Evolutionary conservation across 441 rosid genomes (phyloP).

Genomic region (Populus hybrid): DNA sequence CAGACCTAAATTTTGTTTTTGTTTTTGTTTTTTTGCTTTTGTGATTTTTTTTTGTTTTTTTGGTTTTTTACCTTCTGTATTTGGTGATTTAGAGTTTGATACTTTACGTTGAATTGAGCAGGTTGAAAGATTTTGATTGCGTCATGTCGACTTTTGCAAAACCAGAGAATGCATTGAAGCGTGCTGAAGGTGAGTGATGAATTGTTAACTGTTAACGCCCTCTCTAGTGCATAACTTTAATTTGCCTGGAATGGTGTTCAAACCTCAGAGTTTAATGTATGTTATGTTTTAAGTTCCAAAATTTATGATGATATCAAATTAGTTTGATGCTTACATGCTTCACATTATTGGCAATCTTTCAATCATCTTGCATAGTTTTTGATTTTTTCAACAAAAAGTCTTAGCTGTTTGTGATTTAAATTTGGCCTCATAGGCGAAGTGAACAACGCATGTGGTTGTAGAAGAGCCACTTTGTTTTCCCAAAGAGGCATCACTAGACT

Average conservation of each 20-base stretch:
- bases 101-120: background rate
- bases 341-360: background rate
- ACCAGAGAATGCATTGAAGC: constrained; percentile 92
- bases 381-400: background rate
- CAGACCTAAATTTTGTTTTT: background rate
- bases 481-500: background rate
- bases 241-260: background rate
- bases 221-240: background rate
- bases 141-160: constrained; percentile 75
- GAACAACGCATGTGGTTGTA: background rate
- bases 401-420: background rate
- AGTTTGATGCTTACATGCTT: background rate
- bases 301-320: background rate
- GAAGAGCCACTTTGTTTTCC: background rate
- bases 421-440: background rate
- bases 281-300: background rate
- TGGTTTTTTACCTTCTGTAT: background rate
- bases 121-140: constrained; percentile 18
- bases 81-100: background rate
- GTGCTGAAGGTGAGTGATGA: constrained; percentile 75
- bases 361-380: too few species aligned
- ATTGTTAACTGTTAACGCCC: background rate
- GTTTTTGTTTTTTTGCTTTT: background rate
- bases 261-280: background rate
- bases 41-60: background rate